phyloP scores from a whole-genome alignment of 257 asterid species.

The Cruciata laevipes region DNA sequence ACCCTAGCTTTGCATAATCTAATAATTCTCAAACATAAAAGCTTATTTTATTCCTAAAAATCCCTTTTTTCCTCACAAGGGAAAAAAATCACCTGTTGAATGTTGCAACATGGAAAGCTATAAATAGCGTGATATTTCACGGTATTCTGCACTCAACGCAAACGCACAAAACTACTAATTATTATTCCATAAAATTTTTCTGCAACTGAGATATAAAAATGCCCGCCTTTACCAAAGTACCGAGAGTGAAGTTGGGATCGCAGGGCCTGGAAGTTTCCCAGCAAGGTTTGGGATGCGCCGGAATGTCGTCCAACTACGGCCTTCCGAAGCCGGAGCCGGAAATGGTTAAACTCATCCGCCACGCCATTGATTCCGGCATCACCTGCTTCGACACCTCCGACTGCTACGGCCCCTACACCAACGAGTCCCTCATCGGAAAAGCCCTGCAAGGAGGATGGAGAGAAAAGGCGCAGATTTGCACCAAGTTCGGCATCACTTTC shows the following conservation, averaged over 20 bases:
- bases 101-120: not conserved
- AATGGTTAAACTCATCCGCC: constrained; percentile 29
- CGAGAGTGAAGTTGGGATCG: constrained; percentile 23
- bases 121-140: not conserved
- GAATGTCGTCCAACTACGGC: constrained; percentile 30
- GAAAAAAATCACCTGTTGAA: not conserved
- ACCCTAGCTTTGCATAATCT: not conserved
- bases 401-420: constrained; percentile 25
- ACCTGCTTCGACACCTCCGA: constrained; percentile 31
- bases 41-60: too few relatives aligned
- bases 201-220: not conserved
- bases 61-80: not conserved
- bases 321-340: constrained; percentile 28
- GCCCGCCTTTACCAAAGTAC: not conserved
- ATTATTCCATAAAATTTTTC: too few relatives aligned
- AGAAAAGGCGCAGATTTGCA: constrained; percentile 24
- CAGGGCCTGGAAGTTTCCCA: constrained; percentile 28
- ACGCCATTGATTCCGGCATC: constrained; percentile 28
- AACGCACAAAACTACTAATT: too few relatives aligned
- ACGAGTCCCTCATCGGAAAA: constrained; percentile 28
- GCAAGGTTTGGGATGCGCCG: constrained; percentile 30
- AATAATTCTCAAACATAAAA: not conserved
- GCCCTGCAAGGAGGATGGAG: constrained; percentile 18
- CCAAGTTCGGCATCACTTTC: constrained; percentile 14
- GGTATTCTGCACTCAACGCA: too few relatives aligned